Evolutionary conservation across 2,329 filamentous ascomycete genomes (phyloP).

Genomic region (Fusarium bactridioides): DNA sequence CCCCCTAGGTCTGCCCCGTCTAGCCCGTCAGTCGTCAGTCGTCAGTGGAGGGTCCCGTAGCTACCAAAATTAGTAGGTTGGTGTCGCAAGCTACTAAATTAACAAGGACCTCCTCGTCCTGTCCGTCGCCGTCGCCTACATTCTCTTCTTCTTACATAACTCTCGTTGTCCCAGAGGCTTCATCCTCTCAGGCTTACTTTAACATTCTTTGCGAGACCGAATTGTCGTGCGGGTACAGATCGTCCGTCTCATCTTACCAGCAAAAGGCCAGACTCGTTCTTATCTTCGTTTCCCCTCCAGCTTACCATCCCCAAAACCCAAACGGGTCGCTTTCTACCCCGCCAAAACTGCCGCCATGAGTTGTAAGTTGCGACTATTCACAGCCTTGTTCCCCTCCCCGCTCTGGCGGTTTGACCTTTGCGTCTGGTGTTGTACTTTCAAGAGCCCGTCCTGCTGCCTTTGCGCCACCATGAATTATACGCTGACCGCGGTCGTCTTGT

Average conservation of each 20-base stretch:
- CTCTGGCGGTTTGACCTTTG: constrained; percentile 22
- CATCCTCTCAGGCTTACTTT: background rate
- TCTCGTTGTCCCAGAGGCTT: constrained; percentile 21
- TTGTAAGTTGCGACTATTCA: constrained; percentile 43
- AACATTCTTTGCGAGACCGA: constrained; percentile 9
- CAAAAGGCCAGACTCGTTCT: background rate
- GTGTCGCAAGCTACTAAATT: constrained; percentile 32
- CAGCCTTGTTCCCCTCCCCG: constrained; percentile 38
- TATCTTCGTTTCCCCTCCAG: constrained; percentile 13
- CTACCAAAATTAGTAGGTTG: background rate
- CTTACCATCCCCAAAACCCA: constrained; percentile 9
- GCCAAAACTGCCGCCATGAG: constrained; percentile 43
- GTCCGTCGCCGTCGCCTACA: constrained; percentile 4
- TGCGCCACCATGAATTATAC: background rate
- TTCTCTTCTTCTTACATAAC: constrained; percentile 20
- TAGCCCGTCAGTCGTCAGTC: background rate
- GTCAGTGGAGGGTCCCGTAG: constrained; percentile 9
- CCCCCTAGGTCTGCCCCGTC: background rate
- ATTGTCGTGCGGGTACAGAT: constrained; percentile 9
- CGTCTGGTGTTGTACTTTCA: background rate
- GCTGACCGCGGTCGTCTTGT: constrained; percentile 37
- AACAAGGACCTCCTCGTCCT: constrained; percentile 27
- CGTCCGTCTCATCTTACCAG: background rate
- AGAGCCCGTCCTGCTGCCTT: background rate
- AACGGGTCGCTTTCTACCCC: constrained; percentile 35